These are phyloP conservation scores for Juncus inflexus DNA, from an alignment of 176 grass and related monocot species.

Conservation along the genomic window DNA sequence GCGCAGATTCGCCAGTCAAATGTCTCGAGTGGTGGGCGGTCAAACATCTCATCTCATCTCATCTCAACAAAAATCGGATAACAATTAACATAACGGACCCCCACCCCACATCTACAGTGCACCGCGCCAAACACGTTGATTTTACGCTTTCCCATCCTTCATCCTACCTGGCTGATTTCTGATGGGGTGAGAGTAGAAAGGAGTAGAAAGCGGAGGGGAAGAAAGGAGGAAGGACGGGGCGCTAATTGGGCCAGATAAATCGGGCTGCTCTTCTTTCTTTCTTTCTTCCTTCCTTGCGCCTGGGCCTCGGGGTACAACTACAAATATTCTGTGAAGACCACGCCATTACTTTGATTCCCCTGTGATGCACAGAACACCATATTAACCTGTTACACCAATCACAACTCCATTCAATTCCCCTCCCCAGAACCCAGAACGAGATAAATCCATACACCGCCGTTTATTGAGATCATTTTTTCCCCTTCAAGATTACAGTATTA, in stretches of 20 bases:
- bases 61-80: conserved; percentile 10
- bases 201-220: neutral
- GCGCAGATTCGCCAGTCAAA: conserved; percentile 23
- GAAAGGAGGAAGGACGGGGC: neutral
- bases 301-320: conserved; percentile 36
- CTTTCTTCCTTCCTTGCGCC: neutral
- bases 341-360: conserved; percentile 31
- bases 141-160: conserved; percentile 1
- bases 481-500: too few relatives aligned
- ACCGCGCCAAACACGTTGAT: conserved; percentile 4
- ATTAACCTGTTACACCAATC: neutral
- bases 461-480: too few relatives aligned
- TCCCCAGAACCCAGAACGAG: neutral
- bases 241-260: conserved; percentile 14
- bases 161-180: neutral
- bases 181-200: neutral
- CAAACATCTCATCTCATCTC: conserved; percentile 24
- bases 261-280: neutral
- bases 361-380: neutral
- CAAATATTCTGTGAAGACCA: conserved; percentile 51
- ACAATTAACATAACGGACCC: neutral
- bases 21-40: conserved; percentile 35
- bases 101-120: neutral
- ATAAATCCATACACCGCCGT: neutral
- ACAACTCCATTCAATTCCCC: neutral